Base-by-base conservation (phyloP, 345 rosid species). In the Viola odorata region DNA sequence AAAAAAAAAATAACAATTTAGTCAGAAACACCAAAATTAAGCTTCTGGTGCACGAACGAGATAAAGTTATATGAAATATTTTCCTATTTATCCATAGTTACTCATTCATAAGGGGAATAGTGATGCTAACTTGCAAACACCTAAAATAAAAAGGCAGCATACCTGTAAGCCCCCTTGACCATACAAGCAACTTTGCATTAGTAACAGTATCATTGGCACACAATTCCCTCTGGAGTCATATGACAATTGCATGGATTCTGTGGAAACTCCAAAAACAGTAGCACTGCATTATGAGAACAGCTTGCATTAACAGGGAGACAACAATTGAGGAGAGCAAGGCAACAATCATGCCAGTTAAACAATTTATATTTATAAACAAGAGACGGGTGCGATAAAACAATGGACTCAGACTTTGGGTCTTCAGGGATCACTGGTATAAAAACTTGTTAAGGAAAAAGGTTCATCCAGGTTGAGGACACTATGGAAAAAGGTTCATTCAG, bases 231-330 rank as follows among this genome's bases (percentile, higher is more conserved):
- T 72, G 12, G 71, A 42, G 68, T 72, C 76, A 62, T 57, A 72
- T 6, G 76, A 72, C 45, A 72, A 67, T 60, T 72, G 76, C 76
- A 72, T 72, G 4, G 76, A 72, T 57, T 72, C 76, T 45, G 76
- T 72, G n/a, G 76, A 72, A 62, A 72, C 76, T 63, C 76, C 76
- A 58, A 72, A 72, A 16, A 72, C 76, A 9, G 76, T 72, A 17
- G 76, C 12, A 37, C 76, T 72, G 47, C 76, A 72, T 37, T 6
- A 68, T 62, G 47, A 62, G 32, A 14, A 55, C 15, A 13, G 8
- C 11, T 52, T 14, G 15, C 41, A 8, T 50, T 13, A 61, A 14
- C 47, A 17, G 47, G 60, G n/a, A 40, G 32, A 23, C 2, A 23
- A 2, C 32, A 23, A 23, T 23, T 23, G 32, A 23, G 32, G 45